Conservation (phyloP, 2,329 filamentous ascomycete genomes). For the Penicillium olsonii region DNA sequence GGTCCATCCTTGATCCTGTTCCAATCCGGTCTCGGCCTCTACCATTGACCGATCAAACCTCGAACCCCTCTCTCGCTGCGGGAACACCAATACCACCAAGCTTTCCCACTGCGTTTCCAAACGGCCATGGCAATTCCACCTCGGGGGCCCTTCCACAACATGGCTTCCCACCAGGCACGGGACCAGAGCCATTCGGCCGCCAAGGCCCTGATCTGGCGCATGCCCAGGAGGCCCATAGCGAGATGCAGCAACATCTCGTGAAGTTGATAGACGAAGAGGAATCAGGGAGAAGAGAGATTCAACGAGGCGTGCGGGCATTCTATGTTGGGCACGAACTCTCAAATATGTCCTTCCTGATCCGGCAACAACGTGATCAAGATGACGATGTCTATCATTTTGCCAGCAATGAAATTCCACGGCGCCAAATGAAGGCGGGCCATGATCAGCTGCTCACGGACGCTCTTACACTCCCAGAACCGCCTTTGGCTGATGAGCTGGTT, state of each 20-base stretch:
- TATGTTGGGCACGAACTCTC: constrained; percentile 60
- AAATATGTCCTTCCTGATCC: constrained; percentile 58
- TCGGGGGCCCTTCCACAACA: constrained; percentile 20
- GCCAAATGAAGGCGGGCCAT: constrained; percentile 44
- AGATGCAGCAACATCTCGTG: constrained; percentile 50
- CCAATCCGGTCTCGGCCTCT: constrained; percentile 49
- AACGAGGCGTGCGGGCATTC: constrained; percentile 51
- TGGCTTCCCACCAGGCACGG: constrained; percentile 19
- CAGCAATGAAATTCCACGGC: constrained; percentile 46
- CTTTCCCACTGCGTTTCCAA: constrained; percentile 31
- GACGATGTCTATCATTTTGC: constrained; percentile 48
- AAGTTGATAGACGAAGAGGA: constrained; percentile 55
- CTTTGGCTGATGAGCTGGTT: constrained; percentile 53
- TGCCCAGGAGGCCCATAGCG: constrained; percentile 43
- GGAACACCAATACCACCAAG: constrained; percentile 23
- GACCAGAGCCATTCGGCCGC: constrained; percentile 26
- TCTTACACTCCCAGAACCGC: constrained; percentile 51
- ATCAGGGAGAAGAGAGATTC: constrained; percentile 49
- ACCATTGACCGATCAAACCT: constrained; percentile 24
- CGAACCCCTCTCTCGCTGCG: constrained; percentile 23
- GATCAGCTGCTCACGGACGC: constrained; percentile 52
- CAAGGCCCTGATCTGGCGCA: constrained; percentile 32
- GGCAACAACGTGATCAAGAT: constrained; percentile 49
- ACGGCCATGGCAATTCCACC: constrained; percentile 19
- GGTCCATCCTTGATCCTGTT: constrained; percentile 45